These are phyloP conservation scores for Conticribra guillardii DNA, from an alignment of 108 stramenopile species.

Conservation along the genomic window DNA sequence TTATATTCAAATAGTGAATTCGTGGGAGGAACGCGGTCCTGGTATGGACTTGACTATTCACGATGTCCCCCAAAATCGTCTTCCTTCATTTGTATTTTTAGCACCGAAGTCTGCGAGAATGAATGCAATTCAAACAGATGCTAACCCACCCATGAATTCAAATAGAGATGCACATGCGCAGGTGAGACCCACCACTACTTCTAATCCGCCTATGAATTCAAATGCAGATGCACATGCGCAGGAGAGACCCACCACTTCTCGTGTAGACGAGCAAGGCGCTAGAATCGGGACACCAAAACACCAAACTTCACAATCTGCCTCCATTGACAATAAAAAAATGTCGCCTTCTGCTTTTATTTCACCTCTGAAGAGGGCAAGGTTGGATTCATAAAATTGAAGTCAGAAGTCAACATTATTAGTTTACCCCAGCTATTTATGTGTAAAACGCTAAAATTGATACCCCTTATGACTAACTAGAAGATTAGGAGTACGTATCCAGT, in stretches of 20 bases:
- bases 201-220: background rate
- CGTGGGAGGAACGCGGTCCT: conserved; percentile 55
- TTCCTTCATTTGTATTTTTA: conserved; percentile 60
- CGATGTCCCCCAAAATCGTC: conserved; percentile 47
- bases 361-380: background rate
- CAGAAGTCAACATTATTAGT: too few relatives aligned
- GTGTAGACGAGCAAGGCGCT: background rate
- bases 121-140: too few relatives aligned
- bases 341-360: background rate
- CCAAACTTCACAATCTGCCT: background rate
- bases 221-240: background rate
- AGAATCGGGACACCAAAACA: background rate
- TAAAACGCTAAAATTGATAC: too few relatives aligned
- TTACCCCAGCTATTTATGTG: too few relatives aligned
- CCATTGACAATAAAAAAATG: background rate
- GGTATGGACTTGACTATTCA: conserved; percentile 79
- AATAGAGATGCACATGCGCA: background rate
- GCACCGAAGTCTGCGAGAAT: background rate
- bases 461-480: too few relatives aligned
- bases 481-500: too few relatives aligned
- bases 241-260: background rate
- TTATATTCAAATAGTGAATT: conserved; percentile 73
- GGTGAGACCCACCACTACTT: too few relatives aligned
- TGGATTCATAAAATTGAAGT: too few relatives aligned
- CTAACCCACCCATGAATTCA: background rate